phyloP scores from a whole-genome alignment of 2,329 filamentous ascomycete species.

The Raffaelea albimanens region DNA sequence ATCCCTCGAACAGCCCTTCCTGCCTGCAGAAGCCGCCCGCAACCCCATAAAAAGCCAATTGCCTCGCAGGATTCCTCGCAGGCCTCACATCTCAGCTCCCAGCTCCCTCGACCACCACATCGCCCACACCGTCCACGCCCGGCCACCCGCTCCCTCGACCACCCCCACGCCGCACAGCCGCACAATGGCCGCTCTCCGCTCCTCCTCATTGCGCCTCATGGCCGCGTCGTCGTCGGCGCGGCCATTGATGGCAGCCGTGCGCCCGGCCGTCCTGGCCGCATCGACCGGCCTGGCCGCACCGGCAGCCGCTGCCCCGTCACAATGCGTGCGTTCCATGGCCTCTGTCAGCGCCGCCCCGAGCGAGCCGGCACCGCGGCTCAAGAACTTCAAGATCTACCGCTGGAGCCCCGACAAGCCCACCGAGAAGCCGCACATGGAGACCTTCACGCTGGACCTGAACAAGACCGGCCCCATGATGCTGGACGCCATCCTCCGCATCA shows the following conservation, averaged over 20 bases:
- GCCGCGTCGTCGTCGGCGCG: constrained; percentile 27
- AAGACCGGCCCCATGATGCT: constrained; percentile 99
- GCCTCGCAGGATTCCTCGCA: background rate
- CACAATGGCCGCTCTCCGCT: constrained; percentile 54
- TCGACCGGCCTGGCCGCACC: constrained; percentile 10
- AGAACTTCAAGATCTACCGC: constrained; percentile 97
- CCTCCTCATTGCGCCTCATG: constrained; percentile 42
- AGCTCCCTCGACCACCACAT: background rate
- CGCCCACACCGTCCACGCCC: background rate
- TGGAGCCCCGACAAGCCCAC: constrained; percentile 93
- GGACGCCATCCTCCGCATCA: constrained; percentile 93
- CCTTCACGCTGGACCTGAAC: constrained; percentile 90
- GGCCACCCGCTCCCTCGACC: background rate
- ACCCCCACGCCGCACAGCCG: constrained; percentile 4
- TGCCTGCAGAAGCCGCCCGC: too few relatives aligned
- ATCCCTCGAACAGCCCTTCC: background rate
- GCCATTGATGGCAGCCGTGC: constrained; percentile 13
- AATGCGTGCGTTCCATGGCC: constrained; percentile 42
- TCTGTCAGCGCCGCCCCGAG: constrained; percentile 29
- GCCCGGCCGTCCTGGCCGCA: constrained; percentile 26
- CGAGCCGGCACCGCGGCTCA: constrained; percentile 59
- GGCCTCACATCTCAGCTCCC: background rate
- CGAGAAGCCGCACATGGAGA: constrained; percentile 92
- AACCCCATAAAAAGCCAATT: background rate
- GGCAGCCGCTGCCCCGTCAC: background rate